Evolutionary conservation across 1,284 basidiomycete genomes (phyloP), one percentile per base, ranked within the genome.

Genomic region (Ganoderma boninense): DNA sequence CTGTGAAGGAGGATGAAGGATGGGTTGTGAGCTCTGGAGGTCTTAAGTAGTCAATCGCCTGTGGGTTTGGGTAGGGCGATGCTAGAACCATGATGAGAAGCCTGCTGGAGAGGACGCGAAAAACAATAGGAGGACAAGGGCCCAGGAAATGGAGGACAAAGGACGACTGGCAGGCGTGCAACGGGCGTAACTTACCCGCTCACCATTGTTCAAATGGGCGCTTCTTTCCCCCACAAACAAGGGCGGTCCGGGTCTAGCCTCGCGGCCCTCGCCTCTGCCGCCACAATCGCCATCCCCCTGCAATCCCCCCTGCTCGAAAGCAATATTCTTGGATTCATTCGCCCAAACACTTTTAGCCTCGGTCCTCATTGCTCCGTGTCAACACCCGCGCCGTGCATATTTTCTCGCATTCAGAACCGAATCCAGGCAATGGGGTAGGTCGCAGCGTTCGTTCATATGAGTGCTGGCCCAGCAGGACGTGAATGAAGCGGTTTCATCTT

Each of bases 101-200:
- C 66, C 54, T 66, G 56, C 10, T 57, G 62, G 35, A 73, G 69
- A 71, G 70, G 68, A 63, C 56, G 60, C 59, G 63, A 60, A 74
- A 69, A 71, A 76, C 73, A 75, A 75, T 73, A 73, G 61, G 61
- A 60, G 66, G 40, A 73, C 71, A 73, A 73, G 64, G 71, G 42
- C 57, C 62, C 44, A 54, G 42, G 57, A 49, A 64, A 57, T 40
- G n/a, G 68, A 69, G 68, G 57, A 74, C 72, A 76, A 74, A 71
- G 69, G 66, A 23, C 4, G 20, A 26, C 52, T 62, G n/a, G 49
- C 49, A 23, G 57, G 62, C 64, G 64, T 57, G 73, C 71, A 74
- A 72, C 69, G 73, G 69, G 73, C 67, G 73, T 62, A 42, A 49
- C 42, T 42, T 18, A 18, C 4, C 42, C 42, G 42, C 60, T 35